Evolutionary conservation across 306 rosid species (phyloP), one percentile per base, ranked within the genome.

Genomic region (Lathyrus aphaca): DNA sequence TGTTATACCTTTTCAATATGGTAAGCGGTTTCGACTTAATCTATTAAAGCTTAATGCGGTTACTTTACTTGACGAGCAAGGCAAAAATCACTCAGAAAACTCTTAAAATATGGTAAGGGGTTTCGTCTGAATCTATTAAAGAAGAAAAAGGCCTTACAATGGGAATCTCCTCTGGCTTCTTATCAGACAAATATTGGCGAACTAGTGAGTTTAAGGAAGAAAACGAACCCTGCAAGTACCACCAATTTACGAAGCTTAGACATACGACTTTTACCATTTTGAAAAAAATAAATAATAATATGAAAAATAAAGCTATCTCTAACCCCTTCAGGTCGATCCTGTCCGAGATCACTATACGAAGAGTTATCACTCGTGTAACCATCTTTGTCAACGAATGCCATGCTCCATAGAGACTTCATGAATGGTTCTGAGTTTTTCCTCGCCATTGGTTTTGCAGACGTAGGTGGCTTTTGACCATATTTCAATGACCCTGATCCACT

Each of bases 141-240:
- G 38, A 18, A 65, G 68, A 49, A 73, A 39, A 8, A 68, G 54
- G 30, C 32, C 98, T 84, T 82, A 94, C 99, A 21, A 32, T 16
- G 63, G 97, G 97, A 80, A 95, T 86, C 44, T 91, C 99, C 49
- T 95, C 99, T 18, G 84, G 87, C 79, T 76, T 80, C 83, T 79
- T 91, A 65, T 87, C 84, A 0, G 64, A 73, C 77, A 95, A 86
- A 79, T 80, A 78, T 75, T 91, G 87, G 45, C 82, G 85, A 66
- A 95, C 84, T 23, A 91, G 82, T 64, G 75, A 54, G 43, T 73
- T 74, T 56, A 94, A 76, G 53, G 88, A 77, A 72, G 82, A 83
- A 64, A 81, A 61, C 46, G 87, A 74, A 80, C 79, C 82, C 99
- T 93, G 90, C 49, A 68, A 1, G 51, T 48, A 68, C 21, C 48